Conservation (phyloP, 139 green algal species). For the Chlamydomonas schloesseri region DNA sequence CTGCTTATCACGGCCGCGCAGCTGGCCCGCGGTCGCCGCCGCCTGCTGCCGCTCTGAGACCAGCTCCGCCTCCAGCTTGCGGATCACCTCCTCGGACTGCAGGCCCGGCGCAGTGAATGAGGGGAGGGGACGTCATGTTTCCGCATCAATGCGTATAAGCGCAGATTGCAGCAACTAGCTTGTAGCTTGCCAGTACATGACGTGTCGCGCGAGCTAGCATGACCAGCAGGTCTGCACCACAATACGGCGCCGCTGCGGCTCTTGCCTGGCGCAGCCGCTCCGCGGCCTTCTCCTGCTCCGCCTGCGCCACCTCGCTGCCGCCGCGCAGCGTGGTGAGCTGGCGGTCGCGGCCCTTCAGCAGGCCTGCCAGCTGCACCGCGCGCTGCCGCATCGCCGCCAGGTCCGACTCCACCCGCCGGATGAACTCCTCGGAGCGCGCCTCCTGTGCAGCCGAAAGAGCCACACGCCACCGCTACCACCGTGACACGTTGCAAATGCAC, state of each 20-base stretch:
- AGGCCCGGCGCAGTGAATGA: too few species aligned
- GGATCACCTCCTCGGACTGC: constrained; percentile 40
- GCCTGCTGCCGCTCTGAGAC: constrained; percentile 15
- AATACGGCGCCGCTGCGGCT: too few species aligned
- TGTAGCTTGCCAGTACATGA: too few species aligned
- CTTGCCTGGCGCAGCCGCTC: not conserved
- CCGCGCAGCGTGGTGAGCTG: not conserved
- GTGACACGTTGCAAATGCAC: too few species aligned
- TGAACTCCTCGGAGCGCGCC: constrained; percentile 26
- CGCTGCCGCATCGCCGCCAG: constrained; percentile 9
- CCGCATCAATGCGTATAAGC: too few species aligned
- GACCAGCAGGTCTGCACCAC: too few species aligned
- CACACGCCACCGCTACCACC: too few species aligned
- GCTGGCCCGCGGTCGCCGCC: constrained; percentile 17
- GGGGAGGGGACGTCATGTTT: too few species aligned
- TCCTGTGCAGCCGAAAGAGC: not conserved
- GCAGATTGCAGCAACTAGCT: too few species aligned
- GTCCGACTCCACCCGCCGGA: constrained; percentile 17
- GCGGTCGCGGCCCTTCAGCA: not conserved
- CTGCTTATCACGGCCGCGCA: not conserved
- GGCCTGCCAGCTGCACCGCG: constrained; percentile 5
- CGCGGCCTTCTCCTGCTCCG: not conserved
- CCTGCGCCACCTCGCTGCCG: constrained; percentile 16
- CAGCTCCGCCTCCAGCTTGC: constrained; percentile 41
- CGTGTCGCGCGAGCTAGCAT: too few species aligned